Percentiles rank a stretch among this genome's conserved stretches.
Evolutionary conservation across 257 asterid species (phyloP).

Genomic region (Petunia axillaris): DNA sequence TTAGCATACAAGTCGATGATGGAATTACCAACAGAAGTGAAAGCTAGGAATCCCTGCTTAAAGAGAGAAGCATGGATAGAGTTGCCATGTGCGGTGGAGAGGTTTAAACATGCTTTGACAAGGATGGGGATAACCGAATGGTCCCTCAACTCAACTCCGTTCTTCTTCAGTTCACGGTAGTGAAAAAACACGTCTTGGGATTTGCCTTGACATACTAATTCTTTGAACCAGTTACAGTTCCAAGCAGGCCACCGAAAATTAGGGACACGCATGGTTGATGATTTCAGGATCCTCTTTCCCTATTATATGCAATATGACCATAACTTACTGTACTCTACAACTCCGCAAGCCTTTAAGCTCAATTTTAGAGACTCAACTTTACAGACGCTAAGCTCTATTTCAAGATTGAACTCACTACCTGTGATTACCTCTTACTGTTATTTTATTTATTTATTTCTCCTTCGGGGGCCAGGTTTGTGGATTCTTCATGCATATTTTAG

Average conservation of each 20-base stretch:
- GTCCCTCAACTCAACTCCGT: constrained; percentile 50
- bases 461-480: too few species aligned
- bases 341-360: too few species aligned
- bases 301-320: neutral
- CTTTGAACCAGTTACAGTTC: constrained; percentile 49
- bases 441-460: too few species aligned
- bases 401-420: too few species aligned
- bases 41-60: constrained; percentile 70
- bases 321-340: neutral
- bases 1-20: constrained; percentile 72
- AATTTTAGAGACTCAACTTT: neutral
- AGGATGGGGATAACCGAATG: constrained; percentile 62
- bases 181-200: constrained; percentile 58
- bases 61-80: constrained; percentile 64
- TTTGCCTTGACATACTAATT: constrained; percentile 48
- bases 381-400: neutral
- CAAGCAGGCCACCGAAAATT: constrained; percentile 35
- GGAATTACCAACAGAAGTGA: constrained; percentile 64
- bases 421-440: too few species aligned
- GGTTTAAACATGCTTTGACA: constrained; percentile 61
- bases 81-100: constrained; percentile 48
- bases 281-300: neutral
- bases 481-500: too few species aligned
- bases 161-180: constrained; percentile 45
- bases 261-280: constrained; percentile 40